Conservation (phyloP, 2,329 filamentous ascomycete genomes). For the Tolypocladium nubicola region DNA sequence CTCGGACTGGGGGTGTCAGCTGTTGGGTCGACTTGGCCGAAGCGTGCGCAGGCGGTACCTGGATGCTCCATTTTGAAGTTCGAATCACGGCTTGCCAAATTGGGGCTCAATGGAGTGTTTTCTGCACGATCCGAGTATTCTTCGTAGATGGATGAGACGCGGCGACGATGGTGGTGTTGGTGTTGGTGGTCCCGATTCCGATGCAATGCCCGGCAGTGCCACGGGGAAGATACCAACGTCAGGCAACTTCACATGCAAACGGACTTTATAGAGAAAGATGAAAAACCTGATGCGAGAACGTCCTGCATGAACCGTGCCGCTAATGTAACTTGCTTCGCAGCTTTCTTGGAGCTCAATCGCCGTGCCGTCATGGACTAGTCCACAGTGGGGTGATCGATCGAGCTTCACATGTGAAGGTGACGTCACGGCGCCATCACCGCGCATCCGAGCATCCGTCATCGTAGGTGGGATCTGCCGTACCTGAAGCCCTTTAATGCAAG, state of each 20-base stretch:
- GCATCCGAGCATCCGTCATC: too few species aligned
- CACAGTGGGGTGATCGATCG: not conserved
- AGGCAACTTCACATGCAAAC: not conserved
- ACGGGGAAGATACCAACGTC: not conserved
- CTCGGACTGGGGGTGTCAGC: slow-evolving; percentile 14
- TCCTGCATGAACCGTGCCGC: not conserved
- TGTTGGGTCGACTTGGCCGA: not conserved
- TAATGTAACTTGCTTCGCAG: not conserved
- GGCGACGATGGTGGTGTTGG: not conserved
- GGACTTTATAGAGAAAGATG: not conserved
- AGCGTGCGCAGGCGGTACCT: slow-evolving; percentile 17
- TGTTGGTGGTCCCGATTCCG: not conserved
- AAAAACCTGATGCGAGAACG: not conserved
- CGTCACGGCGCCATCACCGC: not conserved
- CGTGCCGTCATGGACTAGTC: not conserved
- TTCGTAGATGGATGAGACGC: not conserved
- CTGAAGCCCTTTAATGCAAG: not conserved
- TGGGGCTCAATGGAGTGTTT: not conserved
- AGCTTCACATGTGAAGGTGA: not conserved
- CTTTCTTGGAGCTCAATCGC: not conserved
- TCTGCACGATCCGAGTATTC: not conserved
- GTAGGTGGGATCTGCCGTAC: not conserved
- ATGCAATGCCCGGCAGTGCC: not conserved
- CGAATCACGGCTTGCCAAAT: not conserved
- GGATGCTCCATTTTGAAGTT: slow-evolving; percentile 27